These are phyloP conservation scores for Heliosperma pusillum DNA, from an alignment of 148 eudicot species.

Conservation along the genomic window DNA sequence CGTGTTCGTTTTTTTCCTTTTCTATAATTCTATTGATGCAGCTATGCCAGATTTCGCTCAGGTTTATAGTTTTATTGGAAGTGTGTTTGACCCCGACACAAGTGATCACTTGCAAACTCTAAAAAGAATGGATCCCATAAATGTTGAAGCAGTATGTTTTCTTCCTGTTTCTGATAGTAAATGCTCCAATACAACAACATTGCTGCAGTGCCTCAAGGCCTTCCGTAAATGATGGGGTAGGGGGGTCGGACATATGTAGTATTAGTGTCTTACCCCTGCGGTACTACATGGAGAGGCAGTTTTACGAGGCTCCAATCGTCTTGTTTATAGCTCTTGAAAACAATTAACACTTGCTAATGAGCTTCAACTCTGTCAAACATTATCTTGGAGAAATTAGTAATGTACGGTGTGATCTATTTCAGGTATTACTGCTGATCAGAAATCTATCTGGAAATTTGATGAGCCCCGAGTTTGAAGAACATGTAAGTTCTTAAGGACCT, in stretches of 20 bases:
- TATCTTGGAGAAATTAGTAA: neutral
- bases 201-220: slow-evolving; percentile 27
- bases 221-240: slow-evolving; percentile 54
- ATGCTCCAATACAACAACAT: too few relatives aligned
- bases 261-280: too few relatives aligned
- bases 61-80: slow-evolving; percentile 90
- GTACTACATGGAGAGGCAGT: too few relatives aligned
- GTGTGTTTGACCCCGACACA: slow-evolving; percentile 83
- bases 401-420: slow-evolving; percentile 13
- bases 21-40: slow-evolving; percentile 37
- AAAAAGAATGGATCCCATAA: slow-evolving; percentile 89
- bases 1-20: too few relatives aligned
- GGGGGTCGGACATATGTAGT: too few relatives aligned
- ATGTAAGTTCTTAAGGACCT: slow-evolving; percentile 44
- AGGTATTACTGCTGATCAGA: slow-evolving; percentile 70
- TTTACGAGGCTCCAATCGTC: neutral
- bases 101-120: slow-evolving; percentile 60
- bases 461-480: slow-evolving; percentile 79
- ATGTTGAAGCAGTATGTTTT: slow-evolving; percentile 74
- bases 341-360: neutral
- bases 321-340: neutral
- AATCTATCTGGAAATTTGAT: slow-evolving; percentile 62
- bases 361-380: neutral
- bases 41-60: slow-evolving; percentile 95
- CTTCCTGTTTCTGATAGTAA: neutral